Evolutionary conservation across 148 eudicot species (phyloP).

Genomic region (Gaultheria prostrata): DNA sequence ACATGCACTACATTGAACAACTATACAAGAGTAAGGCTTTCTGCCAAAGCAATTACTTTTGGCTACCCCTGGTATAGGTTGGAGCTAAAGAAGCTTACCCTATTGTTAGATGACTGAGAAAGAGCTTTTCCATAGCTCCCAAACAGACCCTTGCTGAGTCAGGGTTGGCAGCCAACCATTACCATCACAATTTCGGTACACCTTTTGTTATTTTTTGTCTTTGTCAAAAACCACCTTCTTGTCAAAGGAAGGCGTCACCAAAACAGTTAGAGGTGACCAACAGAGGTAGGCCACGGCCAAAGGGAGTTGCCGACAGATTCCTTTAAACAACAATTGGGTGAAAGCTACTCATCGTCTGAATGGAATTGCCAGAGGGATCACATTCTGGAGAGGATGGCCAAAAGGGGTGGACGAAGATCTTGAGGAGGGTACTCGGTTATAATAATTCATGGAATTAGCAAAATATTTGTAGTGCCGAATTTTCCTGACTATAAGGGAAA

Average conservation of each 20-base stretch:
- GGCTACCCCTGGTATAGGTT: no score
- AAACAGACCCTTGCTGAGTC: neutral
- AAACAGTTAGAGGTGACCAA: neutral
- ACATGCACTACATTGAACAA: neutral
- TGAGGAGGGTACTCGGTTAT: neutral
- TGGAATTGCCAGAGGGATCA: neutral
- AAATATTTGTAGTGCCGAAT: neutral
- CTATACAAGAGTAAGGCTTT: neutral
- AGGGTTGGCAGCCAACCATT: neutral
- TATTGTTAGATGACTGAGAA: no score
- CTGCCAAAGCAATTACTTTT: neutral
- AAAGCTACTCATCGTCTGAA: neutral
- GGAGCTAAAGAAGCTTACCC: no score
- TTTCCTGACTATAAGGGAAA: neutral
- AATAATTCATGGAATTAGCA: neutral
- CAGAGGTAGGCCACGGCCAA: neutral
- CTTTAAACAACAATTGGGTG: neutral
- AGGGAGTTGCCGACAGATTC: neutral
- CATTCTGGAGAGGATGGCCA: neutral
- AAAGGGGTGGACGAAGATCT: neutral
- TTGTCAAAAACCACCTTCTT: neutral
- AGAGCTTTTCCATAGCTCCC: no score
- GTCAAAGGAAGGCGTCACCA: neutral
- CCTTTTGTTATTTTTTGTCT: neutral
- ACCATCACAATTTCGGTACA: neutral